Base-by-base conservation (phyloP, 2,329 filamentous ascomycete species). In the Tolypocladium guangdongense region DNA sequence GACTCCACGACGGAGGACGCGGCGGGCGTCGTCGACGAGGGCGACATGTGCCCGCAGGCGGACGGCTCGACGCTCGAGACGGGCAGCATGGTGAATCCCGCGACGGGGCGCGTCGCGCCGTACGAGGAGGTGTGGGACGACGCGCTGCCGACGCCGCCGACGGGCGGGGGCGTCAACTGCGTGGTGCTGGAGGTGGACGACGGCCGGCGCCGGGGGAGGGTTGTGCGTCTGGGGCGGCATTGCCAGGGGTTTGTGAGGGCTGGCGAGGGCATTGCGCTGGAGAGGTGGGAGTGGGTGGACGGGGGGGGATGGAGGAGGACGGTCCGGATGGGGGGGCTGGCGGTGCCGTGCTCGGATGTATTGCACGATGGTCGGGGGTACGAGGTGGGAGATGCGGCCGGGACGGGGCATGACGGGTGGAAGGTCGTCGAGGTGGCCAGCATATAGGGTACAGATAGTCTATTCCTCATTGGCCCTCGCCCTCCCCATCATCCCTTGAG, bases 51-150 rank as follows among this genome's bases (percentile, higher is more conserved):
- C 43, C 66, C 71, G 0, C 69, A 71, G 35, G 56, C 66, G 4
- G 63, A 73, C 61, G 68, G 68, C 37, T 63, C 62, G 16, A 70
- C 74, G 8, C 66, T 84, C 6, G 84, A 88, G 63, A 77, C 68
- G 45, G 84, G 84, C 0, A 60, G 60, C 14, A 86, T 85, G 78
- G 66, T 76, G 12, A 82, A 86, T 58, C 81, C 81, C 0, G 71
- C 66, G 1, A 81, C 78, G 1, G 77, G 78, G 0, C 43, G 61
- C 1, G 64, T 74, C 39, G 75, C 74, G 11, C 67, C 68, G 1
- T 89, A 90, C 58, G 84, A 88, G 63, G 86, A 89, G 65, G 63
- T 86, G 2, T 88, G 85, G 85, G 65, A 69, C 2, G 78, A 82
- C 43, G 64, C 73, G 2, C 63, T 68, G 2, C 68, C 67, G 0